Evolutionary conservation across 495 filamentous ascomycete genomes (phyloP), one percentile per base, ranked within the genome.

Genomic region (Hypomontagnella submonticulosa): DNA sequence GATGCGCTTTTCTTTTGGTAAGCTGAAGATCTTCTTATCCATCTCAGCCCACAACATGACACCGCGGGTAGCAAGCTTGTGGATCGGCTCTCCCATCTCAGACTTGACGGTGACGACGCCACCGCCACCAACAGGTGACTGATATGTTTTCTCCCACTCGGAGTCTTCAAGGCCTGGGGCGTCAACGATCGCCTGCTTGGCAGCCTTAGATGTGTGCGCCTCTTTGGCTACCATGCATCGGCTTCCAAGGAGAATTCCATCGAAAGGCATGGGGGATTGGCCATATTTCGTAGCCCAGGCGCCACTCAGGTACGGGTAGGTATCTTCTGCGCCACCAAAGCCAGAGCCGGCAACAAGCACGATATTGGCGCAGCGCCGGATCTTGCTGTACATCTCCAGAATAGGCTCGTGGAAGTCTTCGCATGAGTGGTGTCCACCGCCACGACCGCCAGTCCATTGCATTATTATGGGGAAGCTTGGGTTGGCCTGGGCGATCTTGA

Each of bases 81-180:
- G 92, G 54, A 96, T 96, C 16, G 92, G 92, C 77, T 96, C 91
- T 38, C 92, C 92, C 92, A 94, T 95, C 72, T 94, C 92, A 2
- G 92, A 96, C 43, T 88, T 81, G 30, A 96, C 91, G 11, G 92
- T 93, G 69, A 96, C 88, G 20, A 96, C 84, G 67, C 92, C 91
- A 71, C 63, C 58, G 13, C 58, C 67, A 18, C 92, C 92, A 51
- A 87, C 86, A 46, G 90, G 82, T 12, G 87, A 85, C 71, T 90
- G 90, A 79, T 93, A 93, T 10, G 91, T 93, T 78, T 91, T 90
- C 77, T 93, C 91, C 92, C 92, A 96, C 43, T 94, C 86, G 49
- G 77, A 76, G 68, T 95, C 90, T 32, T 90, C 88, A n/a, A 93
- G 78, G 68, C 92, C 92, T 52, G 83, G 81, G 11, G 91, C 89